phyloP scores from a whole-genome alignment of 345 rosid species.

The Citrus hindsii region DNA sequence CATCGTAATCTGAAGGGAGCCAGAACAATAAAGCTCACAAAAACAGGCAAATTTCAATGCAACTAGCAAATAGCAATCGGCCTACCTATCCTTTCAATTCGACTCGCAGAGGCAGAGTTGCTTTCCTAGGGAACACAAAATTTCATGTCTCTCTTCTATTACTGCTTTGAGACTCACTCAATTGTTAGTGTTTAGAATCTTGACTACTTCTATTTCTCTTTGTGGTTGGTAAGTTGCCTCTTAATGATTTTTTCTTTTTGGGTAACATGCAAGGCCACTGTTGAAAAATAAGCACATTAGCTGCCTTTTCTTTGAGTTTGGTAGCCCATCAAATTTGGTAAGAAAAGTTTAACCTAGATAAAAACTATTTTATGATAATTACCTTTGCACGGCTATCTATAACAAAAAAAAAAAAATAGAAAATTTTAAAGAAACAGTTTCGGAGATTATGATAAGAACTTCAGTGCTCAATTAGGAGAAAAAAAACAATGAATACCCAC shows the following conservation, averaged over 20 bases:
- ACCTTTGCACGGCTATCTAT: no score
- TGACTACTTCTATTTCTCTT: background rate
- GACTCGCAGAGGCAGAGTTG: constrained; percentile 12
- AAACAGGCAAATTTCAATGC: background rate
- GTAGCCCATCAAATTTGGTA: background rate
- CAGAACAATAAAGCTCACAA: background rate
- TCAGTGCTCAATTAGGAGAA: no score
- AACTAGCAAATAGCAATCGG: background rate
- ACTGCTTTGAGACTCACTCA: background rate
- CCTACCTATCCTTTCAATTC: background rate
- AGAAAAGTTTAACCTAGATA: background rate
- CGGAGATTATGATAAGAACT: no score
- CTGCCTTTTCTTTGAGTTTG: background rate
- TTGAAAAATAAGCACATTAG: background rate
- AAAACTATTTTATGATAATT: background rate
- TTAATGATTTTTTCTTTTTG: background rate
- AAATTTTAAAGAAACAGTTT: no score
- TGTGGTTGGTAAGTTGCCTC: constrained; percentile 8
- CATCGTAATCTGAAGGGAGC: background rate
- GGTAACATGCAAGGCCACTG: background rate
- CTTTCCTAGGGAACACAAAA: constrained; percentile 21
- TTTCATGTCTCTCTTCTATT: background rate
- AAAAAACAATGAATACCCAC: background rate
- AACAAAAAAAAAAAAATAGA: no score
- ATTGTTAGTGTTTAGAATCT: background rate